A percentile compares a stretch with the other conserved stretches of the same genome.
Conservation (phyloP, 352 stramenopile species). For the Globisporangium apiculatum region DNA sequence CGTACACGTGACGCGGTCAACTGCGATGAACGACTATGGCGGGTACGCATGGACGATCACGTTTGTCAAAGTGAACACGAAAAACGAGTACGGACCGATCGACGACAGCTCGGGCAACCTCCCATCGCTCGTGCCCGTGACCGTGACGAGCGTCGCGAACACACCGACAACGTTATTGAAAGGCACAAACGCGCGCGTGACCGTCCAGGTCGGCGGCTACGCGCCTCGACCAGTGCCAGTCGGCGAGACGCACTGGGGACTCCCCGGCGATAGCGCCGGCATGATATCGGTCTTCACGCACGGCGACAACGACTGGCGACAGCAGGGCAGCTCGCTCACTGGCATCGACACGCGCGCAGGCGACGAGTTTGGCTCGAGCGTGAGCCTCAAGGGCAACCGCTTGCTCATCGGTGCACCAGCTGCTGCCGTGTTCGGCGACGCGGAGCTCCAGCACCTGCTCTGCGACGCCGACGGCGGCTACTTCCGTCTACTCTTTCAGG, state of each 20-base stretch:
- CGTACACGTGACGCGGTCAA: constrained; percentile 48
- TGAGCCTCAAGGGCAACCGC: constrained; percentile 45
- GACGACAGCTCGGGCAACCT: constrained; percentile 61
- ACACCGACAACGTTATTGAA: constrained; percentile 28
- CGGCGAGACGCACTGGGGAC: constrained; percentile 37
- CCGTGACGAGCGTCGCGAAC: constrained; percentile 13
- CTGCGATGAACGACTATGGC: constrained; percentile 62
- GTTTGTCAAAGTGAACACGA: constrained; percentile 73
- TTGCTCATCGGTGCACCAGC: constrained; percentile 59
- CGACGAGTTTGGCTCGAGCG: constrained; percentile 70
- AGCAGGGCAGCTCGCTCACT: constrained; percentile 49
- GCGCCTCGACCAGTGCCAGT: constrained; percentile 18
- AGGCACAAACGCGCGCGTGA: constrained; percentile 49
- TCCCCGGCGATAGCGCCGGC: constrained; percentile 50
- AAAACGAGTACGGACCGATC: constrained; percentile 63
- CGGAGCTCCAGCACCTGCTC: constrained; percentile 60
- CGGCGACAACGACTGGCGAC: constrained; percentile 65
- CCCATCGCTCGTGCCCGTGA: constrained; percentile 51
- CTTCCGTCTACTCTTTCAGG: constrained; percentile 56
- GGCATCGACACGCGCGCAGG: constrained; percentile 50
- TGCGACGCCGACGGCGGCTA: constrained; percentile 71
- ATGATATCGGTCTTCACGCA: constrained; percentile 62
- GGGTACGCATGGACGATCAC: constrained; percentile 85
- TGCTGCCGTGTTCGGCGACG: constrained; percentile 62
- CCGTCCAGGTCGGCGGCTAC: constrained; percentile 50